Evolutionary conservation across 495 filamentous ascomycete genomes (phyloP), one percentile per base, ranked within the genome.

Genomic region (Xylaria flabelliformis): DNA sequence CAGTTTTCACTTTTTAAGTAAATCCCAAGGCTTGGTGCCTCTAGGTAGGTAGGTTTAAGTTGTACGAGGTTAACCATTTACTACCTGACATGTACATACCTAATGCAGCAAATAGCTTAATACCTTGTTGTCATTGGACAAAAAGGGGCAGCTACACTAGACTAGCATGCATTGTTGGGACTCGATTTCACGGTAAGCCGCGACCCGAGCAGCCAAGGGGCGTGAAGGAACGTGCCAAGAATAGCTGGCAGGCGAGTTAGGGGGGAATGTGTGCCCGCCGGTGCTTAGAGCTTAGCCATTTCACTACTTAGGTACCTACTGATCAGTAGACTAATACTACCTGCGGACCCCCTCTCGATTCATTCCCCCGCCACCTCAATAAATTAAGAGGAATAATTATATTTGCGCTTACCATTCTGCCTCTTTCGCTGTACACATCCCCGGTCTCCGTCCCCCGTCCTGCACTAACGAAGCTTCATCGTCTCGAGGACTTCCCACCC

Each of bases 341-440:
- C 36, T 39, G 36, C 36, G 50, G 21, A 46, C 29, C 34, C 32
- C 61, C 21, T 41, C 41, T 64, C 21, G 6, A 42, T 46, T 29
- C 41, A 17, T 50, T 50, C 63, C 63, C 63, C 63, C 63, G 63
- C 63, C 63, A 65, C 63, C 63, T 51, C 50, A 65, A 65, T 65
- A 65, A 48, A 21, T 65, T n/a, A 32, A n/a, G 13, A 32, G 53
- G 53, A 26, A 32, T 56, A 59, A 32, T 59, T 59, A 58, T 29
- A 59, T 59, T 59, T 59, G 55, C 55, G 55, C 55, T 59, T 59
- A 59, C 63, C 63, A 34, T 65, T 65, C 46, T 65, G 44, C 44
- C 63, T 65, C 64, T 53, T 53, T 53, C 29, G 48, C 46, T 53
- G 48, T 32, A 53, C 64, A 66, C 46, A n/a, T 51, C 42, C 42